These are phyloP conservation scores for Globisporangium megalacanthum DNA, from an alignment of 352 stramenopile genomes.

Conservation along the genomic window DNA sequence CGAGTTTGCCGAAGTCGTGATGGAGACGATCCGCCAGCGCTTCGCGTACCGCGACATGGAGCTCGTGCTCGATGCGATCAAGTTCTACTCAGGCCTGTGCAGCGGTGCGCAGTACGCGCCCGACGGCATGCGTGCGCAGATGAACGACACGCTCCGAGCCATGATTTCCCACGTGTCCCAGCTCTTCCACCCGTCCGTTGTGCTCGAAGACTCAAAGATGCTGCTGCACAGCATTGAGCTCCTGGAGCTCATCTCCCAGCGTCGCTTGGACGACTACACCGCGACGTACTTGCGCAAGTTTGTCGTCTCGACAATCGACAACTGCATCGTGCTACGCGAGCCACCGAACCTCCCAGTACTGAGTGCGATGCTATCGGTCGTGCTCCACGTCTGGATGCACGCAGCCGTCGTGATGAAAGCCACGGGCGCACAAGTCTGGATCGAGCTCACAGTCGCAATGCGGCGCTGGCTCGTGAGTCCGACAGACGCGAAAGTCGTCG, in stretches of 20 bases:
- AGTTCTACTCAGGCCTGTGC: slow-evolving; percentile 84
- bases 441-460: slow-evolving; percentile 76
- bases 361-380: slow-evolving; percentile 73
- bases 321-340: slow-evolving; percentile 67
- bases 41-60: slow-evolving; percentile 84
- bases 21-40: slow-evolving; percentile 82
- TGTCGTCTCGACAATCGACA: slow-evolving; percentile 80
- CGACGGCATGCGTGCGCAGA: slow-evolving; percentile 70
- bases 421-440: slow-evolving; percentile 63
- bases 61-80: slow-evolving; percentile 80
- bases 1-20: slow-evolving; percentile 80
- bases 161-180: slow-evolving; percentile 89
- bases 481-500: slow-evolving; percentile 50
- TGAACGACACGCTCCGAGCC: slow-evolving; percentile 71
- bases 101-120: slow-evolving; percentile 70
- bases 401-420: slow-evolving; percentile 51
- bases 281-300: slow-evolving; percentile 85
- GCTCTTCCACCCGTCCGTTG: slow-evolving; percentile 80
- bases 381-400: slow-evolving; percentile 86
- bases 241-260: slow-evolving; percentile 80
- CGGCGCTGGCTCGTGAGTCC: slow-evolving; percentile 71
- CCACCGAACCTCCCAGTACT: slow-evolving; percentile 53
- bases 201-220: slow-evolving; percentile 80
- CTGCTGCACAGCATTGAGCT: slow-evolving; percentile 83
- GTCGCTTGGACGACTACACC: slow-evolving; percentile 76